Evolutionary conservation across 176 grass and related monocot genomes (phyloP), one percentile per base, ranked within the genome.

Genomic region (Oryza meridionalis): DNA sequence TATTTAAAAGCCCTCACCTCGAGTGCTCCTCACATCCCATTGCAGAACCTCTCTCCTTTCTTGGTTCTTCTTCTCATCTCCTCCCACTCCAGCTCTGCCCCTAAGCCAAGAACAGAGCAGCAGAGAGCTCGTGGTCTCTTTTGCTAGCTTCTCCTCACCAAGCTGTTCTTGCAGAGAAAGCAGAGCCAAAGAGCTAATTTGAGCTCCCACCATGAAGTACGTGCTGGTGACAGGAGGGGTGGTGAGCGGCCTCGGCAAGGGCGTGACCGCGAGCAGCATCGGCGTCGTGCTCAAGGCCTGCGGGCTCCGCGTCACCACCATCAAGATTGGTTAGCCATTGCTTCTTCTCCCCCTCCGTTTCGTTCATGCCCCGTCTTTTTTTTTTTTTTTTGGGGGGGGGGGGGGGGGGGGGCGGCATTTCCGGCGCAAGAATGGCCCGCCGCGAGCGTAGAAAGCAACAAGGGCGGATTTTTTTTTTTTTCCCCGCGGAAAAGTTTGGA

Each of bases 161-260:
- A 79, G 21, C 67, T 21, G 44, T 59, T 61, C 55, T n/a, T 44
- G 4, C 6, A 4, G 16, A 59, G 82, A 62, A 62, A 84, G 25
- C 47, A 37, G 50, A 90, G 62, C 24, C 65, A 45, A 45, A 88
- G 25, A 76, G n/a, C 29, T 51, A 51, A 5, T 7, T 21, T 5
- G 24, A 59, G 4, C 80, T 64, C 38, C 38, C 81, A 94, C 86
- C 81, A 97, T 97, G 94, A 98, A 98, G 91, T 98, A 98, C 71
- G 95, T 98, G 44, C 53, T 95, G 86, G 95, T 98, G 81, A 95
- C 92, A 5, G 95, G 95, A 9, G 95, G 95, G 5, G 95, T 98
- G 72, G 88, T 98, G 78, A 98, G 95, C 66, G 95, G 95, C 6
- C 90, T 98, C 77, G 95, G 95, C 72, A 98, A 98, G 82, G 95